Conservation (phyloP, 345 rosid genomes). For the Arabis alpina region DNA sequence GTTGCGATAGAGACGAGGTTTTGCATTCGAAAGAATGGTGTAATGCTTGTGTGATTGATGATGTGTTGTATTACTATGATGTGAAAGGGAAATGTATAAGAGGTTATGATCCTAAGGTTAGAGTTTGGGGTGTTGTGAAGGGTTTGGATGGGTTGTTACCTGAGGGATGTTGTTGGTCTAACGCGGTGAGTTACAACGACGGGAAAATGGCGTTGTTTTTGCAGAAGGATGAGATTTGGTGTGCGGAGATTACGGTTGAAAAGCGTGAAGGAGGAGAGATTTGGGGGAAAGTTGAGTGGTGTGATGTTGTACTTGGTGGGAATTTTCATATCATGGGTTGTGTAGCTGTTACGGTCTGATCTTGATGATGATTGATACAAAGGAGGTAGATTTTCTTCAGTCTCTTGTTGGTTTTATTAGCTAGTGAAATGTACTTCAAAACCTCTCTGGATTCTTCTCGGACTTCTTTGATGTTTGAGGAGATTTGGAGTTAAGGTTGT, state of each 20-base stretch:
- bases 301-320: slow-evolving; percentile 34
- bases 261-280: slow-evolving; percentile 22
- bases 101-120: slow-evolving; percentile 33
- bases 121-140: slow-evolving; percentile 34
- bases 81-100: slow-evolving; percentile 26
- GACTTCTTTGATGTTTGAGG: background rate
- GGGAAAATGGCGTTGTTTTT: slow-evolving; percentile 29
- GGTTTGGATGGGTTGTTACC: slow-evolving; percentile 34
- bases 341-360: slow-evolving; percentile 32
- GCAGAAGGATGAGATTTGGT: slow-evolving; percentile 38
- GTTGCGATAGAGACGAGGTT: slow-evolving; percentile 23
- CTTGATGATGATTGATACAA: background rate
- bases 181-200: background rate
- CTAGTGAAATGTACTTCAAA: background rate
- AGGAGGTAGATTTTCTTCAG: background rate
- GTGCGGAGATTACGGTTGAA: slow-evolving; percentile 34
- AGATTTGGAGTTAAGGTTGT: background rate
- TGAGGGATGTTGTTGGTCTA: slow-evolving; percentile 27
- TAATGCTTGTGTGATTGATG: slow-evolving; percentile 29
- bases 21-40: slow-evolving; percentile 38
- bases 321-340: slow-evolving; percentile 39
- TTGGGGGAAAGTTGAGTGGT: slow-evolving; percentile 40
- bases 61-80: slow-evolving; percentile 37
- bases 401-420: background rate
- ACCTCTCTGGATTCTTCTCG: background rate